phyloP scores from a whole-genome alignment of 192 early-diverging fungal species.

The Chytriomyces confervae region DNA sequence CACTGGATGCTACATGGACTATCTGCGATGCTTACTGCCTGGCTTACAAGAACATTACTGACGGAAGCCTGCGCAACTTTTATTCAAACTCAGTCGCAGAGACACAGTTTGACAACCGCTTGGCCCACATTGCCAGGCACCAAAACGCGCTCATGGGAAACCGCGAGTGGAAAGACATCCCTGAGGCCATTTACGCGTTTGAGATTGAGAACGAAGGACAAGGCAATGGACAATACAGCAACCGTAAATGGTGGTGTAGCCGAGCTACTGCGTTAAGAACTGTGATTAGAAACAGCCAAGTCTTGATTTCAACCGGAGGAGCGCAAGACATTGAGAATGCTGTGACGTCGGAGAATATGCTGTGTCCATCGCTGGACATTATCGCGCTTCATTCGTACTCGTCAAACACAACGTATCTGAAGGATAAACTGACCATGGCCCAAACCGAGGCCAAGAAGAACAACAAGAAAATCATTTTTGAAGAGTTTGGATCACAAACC shows the following conservation, averaged over 20 bases:
- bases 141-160: conserved; percentile 22
- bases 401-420: neutral
- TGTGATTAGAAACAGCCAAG: neutral
- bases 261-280: conserved; percentile 24
- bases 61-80: conserved; percentile 8
- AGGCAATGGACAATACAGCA: conserved; percentile 22
- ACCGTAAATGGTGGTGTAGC: conserved; percentile 31
- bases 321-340: conserved; percentile 19
- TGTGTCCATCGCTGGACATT: conserved; percentile 27
- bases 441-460: neutral
- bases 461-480: neutral
- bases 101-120: conserved; percentile 12
- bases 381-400: conserved; percentile 34
- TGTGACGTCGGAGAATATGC: conserved; percentile 17
- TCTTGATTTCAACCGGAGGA: conserved; percentile 34
- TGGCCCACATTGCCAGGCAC: conserved; percentile 34
- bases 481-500: conserved; percentile 24
- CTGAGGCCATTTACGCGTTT: conserved; percentile 25
- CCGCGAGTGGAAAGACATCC: conserved; percentile 27
- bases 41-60: neutral
- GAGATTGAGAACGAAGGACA: conserved; percentile 40
- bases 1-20: conserved; percentile 19
- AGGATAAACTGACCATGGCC: conserved; percentile 11
- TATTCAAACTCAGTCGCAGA: conserved; percentile 9
- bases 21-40: conserved; percentile 36